Conservation (phyloP, 2,329 filamentous ascomycete species). For the Sporothrix brasiliensis region DNA sequence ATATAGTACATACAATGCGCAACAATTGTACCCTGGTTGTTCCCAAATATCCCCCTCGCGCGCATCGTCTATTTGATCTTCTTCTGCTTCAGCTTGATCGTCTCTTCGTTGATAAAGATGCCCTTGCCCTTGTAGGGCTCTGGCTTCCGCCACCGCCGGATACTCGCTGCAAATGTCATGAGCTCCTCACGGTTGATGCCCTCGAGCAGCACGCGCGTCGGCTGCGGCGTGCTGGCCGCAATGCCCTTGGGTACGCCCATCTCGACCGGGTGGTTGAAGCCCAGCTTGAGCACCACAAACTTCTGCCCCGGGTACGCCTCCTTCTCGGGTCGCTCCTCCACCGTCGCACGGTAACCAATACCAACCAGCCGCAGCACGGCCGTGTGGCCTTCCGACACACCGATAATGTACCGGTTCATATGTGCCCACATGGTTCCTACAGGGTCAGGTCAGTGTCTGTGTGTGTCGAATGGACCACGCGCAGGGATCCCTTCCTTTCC, state of each 20-base stretch:
- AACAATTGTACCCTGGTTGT: not conserved
- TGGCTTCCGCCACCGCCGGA: slow-evolving; percentile 83
- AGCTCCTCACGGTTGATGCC: slow-evolving; percentile 83
- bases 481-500: not conserved
- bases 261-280: slow-evolving; percentile 95
- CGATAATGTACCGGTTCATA: slow-evolving; percentile 85
- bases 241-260: slow-evolving; percentile 80
- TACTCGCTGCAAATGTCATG: slow-evolving; percentile 87
- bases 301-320: slow-evolving; percentile 79
- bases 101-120: slow-evolving; percentile 97
- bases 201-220: slow-evolving; percentile 88
- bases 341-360: slow-evolving; percentile 88
- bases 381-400: slow-evolving; percentile 94
- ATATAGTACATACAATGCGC: slow-evolving; percentile 24
- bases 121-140: slow-evolving; percentile 99
- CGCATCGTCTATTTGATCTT: slow-evolving; percentile 74
- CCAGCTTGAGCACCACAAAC: slow-evolving; percentile 91
- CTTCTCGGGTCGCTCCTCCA: slow-evolving; percentile 75
- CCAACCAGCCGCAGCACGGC: slow-evolving; percentile 91
- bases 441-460: not conserved
- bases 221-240: slow-evolving; percentile 83
- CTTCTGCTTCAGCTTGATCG: slow-evolving; percentile 97
- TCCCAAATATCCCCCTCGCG: not conserved
- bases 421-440: slow-evolving; percentile 87
- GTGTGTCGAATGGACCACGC: too few relatives aligned